Evolutionary conservation across 306 rosid species (phyloP).

Genomic region (Sindora glabra): DNA sequence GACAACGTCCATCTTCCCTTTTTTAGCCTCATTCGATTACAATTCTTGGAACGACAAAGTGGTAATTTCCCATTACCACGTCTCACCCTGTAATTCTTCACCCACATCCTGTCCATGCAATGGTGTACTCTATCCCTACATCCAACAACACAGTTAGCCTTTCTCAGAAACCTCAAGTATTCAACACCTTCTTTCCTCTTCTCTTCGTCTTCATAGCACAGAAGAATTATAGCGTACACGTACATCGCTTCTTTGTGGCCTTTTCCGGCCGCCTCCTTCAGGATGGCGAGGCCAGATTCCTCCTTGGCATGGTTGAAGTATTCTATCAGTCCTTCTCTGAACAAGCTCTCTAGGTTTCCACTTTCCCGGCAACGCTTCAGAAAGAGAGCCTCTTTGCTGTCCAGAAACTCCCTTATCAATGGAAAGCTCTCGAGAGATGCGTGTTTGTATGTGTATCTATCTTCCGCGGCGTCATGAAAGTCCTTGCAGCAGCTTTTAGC

Average conservation of each 20-base stretch:
- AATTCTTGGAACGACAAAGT: not conserved
- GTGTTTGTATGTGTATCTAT: not conserved
- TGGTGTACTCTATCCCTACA: conserved; percentile 1
- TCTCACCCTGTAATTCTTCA: not conserved
- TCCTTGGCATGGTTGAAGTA: not conserved
- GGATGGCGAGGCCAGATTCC: not conserved
- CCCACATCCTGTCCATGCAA: not conserved
- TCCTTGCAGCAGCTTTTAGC: conserved; percentile 2
- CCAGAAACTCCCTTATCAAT: not conserved
- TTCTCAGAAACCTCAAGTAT: not conserved
- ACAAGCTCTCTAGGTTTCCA: conserved; percentile 13
- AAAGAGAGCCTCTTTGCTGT: not conserved
- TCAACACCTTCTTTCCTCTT: conserved; percentile 2
- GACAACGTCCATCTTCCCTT: not conserved
- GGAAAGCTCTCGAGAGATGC: conserved; percentile 2
- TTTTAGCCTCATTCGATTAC: conserved; percentile 7
- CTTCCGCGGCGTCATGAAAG: not conserved
- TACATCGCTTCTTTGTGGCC: conserved; percentile 23
- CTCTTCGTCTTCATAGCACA: not conserved
- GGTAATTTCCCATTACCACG: no score
- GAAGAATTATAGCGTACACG: conserved; percentile 13
- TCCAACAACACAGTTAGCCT: not conserved
- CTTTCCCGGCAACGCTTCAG: not conserved
- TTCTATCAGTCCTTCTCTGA: conserved; percentile 9
- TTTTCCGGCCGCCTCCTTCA: not conserved